Conservation (phyloP, 306 rosid genomes). For the Prunus padus region DNA sequence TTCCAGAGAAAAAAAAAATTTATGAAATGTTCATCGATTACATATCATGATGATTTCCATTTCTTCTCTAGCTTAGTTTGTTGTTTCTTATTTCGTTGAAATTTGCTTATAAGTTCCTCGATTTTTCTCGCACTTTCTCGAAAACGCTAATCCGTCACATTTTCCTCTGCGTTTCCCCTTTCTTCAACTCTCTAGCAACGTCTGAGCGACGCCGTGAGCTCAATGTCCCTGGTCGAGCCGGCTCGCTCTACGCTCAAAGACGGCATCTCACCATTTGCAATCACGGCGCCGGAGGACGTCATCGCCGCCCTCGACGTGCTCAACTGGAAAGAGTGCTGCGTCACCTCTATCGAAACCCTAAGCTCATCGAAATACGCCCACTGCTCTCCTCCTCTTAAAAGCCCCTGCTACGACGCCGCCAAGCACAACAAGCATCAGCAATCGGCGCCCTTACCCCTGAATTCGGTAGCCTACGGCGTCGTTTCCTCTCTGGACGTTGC, state of each 20-base stretch:
- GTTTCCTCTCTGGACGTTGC: not conserved
- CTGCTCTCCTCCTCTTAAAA: slow-evolving; percentile 17
- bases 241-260: slow-evolving; percentile 62
- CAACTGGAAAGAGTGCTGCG: slow-evolving; percentile 77
- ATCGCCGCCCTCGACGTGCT: slow-evolving; percentile 52
- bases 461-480: not conserved
- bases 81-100: not conserved
- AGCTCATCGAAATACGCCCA: slow-evolving; percentile 19
- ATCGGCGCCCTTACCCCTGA: too few species aligned
- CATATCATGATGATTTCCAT: not conserved
- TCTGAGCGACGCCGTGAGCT: slow-evolving; percentile 46
- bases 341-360: slow-evolving; percentile 54
- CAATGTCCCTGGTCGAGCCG: slow-evolving; percentile 48
- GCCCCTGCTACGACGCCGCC: not conserved
- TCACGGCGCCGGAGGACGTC: slow-evolving; percentile 41
- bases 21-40: not conserved
- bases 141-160: not conserved
- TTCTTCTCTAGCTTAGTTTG: not conserved
- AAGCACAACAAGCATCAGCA: too few species aligned
- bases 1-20: slow-evolving; percentile 11
- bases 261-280: slow-evolving; percentile 39
- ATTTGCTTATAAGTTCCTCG: not conserved
- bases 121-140: slow-evolving; percentile 3
- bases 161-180: not conserved
- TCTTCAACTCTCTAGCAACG: slow-evolving; percentile 33